These are phyloP conservation scores for Dendrobium nobile DNA, from an alignment of 106 monocot species.

Conservation along the genomic window DNA sequence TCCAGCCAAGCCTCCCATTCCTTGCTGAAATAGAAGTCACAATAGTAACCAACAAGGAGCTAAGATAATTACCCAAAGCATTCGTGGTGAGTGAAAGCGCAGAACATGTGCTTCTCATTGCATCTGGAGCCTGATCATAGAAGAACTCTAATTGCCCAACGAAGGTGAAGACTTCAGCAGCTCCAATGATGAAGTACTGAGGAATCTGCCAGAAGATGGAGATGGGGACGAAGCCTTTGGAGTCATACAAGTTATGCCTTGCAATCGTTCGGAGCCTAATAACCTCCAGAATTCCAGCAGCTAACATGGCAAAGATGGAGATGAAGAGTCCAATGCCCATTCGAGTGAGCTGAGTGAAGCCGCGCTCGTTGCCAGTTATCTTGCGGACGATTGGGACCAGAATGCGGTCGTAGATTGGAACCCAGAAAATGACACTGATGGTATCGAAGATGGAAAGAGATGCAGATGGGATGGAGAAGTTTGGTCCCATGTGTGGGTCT, in stretches of 20 bases:
- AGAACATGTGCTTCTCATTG: slow-evolving; percentile 45
- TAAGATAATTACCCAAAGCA: slow-evolving; percentile 35
- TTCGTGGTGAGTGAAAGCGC: slow-evolving; percentile 25
- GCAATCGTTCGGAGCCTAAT: slow-evolving; percentile 22
- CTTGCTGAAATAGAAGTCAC: slow-evolving; percentile 26
- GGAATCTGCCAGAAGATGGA: slow-evolving; percentile 49
- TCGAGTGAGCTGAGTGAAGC: slow-evolving; percentile 44
- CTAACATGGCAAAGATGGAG: slow-evolving; percentile 36
- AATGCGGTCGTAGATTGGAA: slow-evolving; percentile 32
- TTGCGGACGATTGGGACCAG: slow-evolving; percentile 23
- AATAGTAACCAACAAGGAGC: slow-evolving; percentile 32
- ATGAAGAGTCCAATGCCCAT: slow-evolving; percentile 42
- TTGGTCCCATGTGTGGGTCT: slow-evolving; percentile 32
- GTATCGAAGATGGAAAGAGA: slow-evolving; percentile 38
- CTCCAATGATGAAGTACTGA: slow-evolving; percentile 38
- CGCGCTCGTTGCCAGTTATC: slow-evolving; percentile 29
- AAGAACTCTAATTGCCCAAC: slow-evolving; percentile 45
- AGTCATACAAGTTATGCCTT: slow-evolving; percentile 21
- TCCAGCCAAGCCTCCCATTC: slow-evolving; percentile 38
- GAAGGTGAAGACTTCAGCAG: slow-evolving; percentile 34
- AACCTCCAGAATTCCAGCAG: slow-evolving; percentile 31
- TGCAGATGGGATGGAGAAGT: slow-evolving; percentile 25
- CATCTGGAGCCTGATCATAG: slow-evolving; percentile 56
- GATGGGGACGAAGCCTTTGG: slow-evolving; percentile 22
- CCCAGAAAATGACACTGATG: slow-evolving; percentile 31